Evolutionary conservation across 2,329 filamentous ascomycete species (phyloP).

Genomic region (Didymella exigua): DNA sequence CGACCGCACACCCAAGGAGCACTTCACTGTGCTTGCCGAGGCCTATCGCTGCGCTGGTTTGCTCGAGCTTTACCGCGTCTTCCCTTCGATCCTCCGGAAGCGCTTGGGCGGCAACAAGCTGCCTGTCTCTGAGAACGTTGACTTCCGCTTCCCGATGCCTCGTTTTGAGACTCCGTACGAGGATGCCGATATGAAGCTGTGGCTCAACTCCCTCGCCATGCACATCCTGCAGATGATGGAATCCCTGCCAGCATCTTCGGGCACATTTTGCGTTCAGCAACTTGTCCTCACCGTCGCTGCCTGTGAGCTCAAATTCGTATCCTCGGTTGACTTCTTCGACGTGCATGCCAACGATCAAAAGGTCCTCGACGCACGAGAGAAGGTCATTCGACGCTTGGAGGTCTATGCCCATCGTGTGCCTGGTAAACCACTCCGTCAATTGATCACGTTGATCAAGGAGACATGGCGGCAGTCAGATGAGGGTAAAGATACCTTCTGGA

Average conservation of each 20-base stretch:
- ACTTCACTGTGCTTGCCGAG: conserved; percentile 60
- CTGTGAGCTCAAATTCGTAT: conserved; percentile 57
- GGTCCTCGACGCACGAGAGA: conserved; percentile 54
- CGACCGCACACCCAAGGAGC: conserved; percentile 58
- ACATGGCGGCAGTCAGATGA: conserved; percentile 60
- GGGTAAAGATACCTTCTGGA: conserved; percentile 59
- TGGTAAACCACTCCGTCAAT: conserved; percentile 58
- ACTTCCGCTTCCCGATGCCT: conserved; percentile 41
- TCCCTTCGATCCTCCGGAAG: conserved; percentile 57
- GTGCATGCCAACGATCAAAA: conserved; percentile 51
- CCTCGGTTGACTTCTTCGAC: conserved; percentile 45
- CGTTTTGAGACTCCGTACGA: conserved; percentile 44
- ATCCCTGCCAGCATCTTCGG: conserved; percentile 58
- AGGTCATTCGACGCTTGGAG: conserved; percentile 57
- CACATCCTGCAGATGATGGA: conserved; percentile 58
- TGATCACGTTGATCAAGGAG: conserved; percentile 58
- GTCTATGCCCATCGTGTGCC: conserved; percentile 55
- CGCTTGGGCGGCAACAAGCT: conserved; percentile 46
- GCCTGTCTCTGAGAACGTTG: conserved; percentile 29
- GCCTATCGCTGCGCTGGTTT: conserved; percentile 60
- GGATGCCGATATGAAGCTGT: conserved; percentile 45
- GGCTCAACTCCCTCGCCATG: conserved; percentile 59
- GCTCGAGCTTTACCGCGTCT: conserved; percentile 61
- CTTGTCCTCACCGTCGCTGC: conserved; percentile 58
- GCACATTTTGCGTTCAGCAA: conserved; percentile 60